Base-by-base conservation (phyloP, 495 filamentous ascomycete genomes). In the Neurospora pannonica region DNA sequence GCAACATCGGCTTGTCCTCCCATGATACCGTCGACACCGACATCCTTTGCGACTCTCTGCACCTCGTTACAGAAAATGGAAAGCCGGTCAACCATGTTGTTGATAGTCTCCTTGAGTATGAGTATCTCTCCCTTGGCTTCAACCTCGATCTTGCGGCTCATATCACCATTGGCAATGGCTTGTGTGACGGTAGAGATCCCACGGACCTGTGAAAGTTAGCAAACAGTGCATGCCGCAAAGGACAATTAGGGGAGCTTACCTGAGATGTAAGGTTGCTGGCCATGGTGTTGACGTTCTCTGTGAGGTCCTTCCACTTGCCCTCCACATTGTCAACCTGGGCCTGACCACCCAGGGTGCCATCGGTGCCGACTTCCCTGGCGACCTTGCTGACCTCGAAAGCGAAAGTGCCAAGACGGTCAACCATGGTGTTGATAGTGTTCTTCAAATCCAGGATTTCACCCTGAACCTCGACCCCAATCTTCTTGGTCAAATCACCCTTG, bases 321-420 rank as follows among this genome's bases (percentile, higher is more conserved):
- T 99, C 96, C 48, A 98, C 97, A 76, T 97, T 96, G 77, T 97
- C 93, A 9, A 99, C 96, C 82, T 97, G 92, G 70, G 96, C 96
- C 83, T 98, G 96, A 21, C 96, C 96, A 73, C 96, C 96, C 31
- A 99, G 87, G 10, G 92, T 97, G 77, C 96, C 96, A 76, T 99
- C 96, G 6, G 96, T 99, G 76, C 96, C 96, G 86, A 99, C 96
- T 83, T 99, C 96, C 75, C 96, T 91, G 71, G 96, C 96, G 76
- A 99, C 96, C 82, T 97, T 98, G 87, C 94, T 98, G 79, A 99
- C 97, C 83, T 99, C 97, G 74, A 96, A 96, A 28, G 96, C 96
- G 76, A 99, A 99, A 2, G 94, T 97, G 75, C 97, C 94, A 8
- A 99, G 89, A 75, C 94, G 90, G 82, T 99, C 97, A 79, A 99